Evolutionary conservation across 331 rosid genomes (phyloP).

Genomic region (Stylosanthes scabra): DNA sequence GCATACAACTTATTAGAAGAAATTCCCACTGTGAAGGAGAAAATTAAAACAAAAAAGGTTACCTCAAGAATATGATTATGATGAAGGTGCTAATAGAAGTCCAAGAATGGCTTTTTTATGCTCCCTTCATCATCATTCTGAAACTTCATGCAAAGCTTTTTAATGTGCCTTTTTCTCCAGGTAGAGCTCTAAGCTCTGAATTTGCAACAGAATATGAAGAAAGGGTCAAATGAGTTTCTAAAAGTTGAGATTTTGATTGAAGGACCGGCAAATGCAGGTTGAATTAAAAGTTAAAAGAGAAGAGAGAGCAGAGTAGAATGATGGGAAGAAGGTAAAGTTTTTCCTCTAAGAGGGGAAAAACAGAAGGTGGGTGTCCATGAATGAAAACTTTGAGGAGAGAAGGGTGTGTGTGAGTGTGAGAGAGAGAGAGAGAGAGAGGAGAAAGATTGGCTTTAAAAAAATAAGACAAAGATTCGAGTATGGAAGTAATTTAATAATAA

Average conservation of each 20-base stretch:
- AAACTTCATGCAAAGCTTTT: conserved; percentile 43
- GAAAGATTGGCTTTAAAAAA: conserved; percentile 13
- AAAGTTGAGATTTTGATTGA: conserved; percentile 41
- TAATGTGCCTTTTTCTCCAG: conserved; percentile 1
- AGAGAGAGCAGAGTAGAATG: background rate
- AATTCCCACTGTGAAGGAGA: background rate
- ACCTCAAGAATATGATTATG: conserved; percentile 42
- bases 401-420: conserved; percentile 36
- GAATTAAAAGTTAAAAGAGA: background rate
- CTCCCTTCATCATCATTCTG: conserved; percentile 48
- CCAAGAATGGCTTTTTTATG: conserved; percentile 34
- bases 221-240: conserved; percentile 36
- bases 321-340: conserved; percentile 4
- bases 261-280: conserved; percentile 1
- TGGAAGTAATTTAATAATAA: conserved; percentile 23
- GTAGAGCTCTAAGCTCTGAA: background rate
- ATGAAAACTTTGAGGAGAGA: conserved; percentile 45
- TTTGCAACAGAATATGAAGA: conserved; percentile 17
- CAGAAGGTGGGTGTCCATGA: conserved; percentile 58
- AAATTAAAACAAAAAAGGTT: background rate
- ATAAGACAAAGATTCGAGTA: conserved; percentile 31
- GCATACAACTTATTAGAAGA: background rate
- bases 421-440: conserved; percentile 20
- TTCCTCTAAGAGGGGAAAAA: conserved; percentile 36
- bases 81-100: conserved; percentile 25